Percentiles rank a stretch among this genome's conserved stretches.
Conservation (phyloP, 352 stramenopile species). For the Lagenidium sp. region DNA sequence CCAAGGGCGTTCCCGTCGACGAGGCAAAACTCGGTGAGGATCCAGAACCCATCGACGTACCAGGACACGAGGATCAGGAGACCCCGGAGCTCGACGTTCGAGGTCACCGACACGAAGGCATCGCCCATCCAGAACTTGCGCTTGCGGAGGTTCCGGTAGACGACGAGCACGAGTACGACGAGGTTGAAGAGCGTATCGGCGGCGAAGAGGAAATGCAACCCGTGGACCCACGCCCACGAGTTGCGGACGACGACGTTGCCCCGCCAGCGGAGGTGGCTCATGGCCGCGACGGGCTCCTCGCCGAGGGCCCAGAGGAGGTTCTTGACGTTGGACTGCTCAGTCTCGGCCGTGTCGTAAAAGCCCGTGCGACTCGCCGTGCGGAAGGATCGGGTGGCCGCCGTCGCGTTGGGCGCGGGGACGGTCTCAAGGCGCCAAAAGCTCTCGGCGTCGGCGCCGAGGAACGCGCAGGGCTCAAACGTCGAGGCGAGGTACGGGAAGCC, state of each 20-base stretch:
- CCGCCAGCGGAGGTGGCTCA: conserved; percentile 20
- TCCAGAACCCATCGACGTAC: conserved; percentile 35
- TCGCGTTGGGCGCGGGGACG: background rate
- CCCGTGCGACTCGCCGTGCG: conserved; percentile 18
- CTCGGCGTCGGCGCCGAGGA: conserved; percentile 1
- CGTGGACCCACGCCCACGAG: conserved; percentile 41
- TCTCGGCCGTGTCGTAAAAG: conserved; percentile 26
- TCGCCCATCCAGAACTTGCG: conserved; percentile 10
- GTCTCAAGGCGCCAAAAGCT: conserved; percentile 8
- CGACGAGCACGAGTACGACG: conserved; percentile 7
- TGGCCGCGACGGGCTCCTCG: conserved; percentile 4
- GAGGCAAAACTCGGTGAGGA: conserved; percentile 29
- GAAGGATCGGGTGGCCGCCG: conserved; percentile 2
- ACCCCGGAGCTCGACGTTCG: conserved; percentile 22
- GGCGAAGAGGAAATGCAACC: conserved; percentile 29
- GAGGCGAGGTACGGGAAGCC: conserved; percentile 8
- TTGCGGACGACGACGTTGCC: conserved; percentile 17
- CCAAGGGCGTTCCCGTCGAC: conserved; percentile 10
- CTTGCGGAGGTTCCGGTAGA: conserved; percentile 3
- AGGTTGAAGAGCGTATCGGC: conserved; percentile 23
- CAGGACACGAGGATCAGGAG: conserved; percentile 27
- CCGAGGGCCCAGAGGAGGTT: conserved; percentile 22
- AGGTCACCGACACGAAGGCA: conserved; percentile 15
- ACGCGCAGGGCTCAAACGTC: conserved; percentile 4
- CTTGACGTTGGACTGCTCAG: conserved; percentile 34